phyloP scores from a whole-genome alignment of 495 filamentous ascomycete species.

The Xylaria grammica region DNA sequence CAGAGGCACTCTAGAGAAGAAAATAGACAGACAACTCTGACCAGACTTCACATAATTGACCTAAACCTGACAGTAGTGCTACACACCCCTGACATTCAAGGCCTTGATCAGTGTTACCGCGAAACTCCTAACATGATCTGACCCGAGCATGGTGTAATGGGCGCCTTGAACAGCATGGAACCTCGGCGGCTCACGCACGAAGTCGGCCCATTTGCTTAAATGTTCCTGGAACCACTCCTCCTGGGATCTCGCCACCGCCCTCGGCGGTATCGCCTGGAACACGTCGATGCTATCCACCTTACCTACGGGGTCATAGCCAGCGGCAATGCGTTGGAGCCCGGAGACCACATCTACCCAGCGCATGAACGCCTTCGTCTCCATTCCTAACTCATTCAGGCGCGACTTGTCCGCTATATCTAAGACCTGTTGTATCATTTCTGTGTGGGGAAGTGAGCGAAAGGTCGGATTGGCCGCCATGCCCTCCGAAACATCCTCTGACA shows the following conservation, averaged over 20 bases:
- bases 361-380: conserved; percentile 35
- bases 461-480: not conserved
- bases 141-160: conserved; percentile 51
- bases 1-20: no score
- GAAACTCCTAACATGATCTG: conserved; percentile 43
- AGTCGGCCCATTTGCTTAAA: conserved; percentile 52
- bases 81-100: conserved; percentile 35
- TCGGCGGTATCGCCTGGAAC: conserved; percentile 53
- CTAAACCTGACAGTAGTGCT: no score
- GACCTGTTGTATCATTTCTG: conserved; percentile 37
- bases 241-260: conserved; percentile 42
- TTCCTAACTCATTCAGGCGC: conserved; percentile 46
- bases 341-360: conserved; percentile 52
- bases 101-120: conserved; percentile 34
- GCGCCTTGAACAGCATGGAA: conserved; percentile 44
- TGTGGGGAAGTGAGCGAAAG: conserved; percentile 23
- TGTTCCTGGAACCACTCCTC: conserved; percentile 50
- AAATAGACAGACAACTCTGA: no score
- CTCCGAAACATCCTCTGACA: not conserved
- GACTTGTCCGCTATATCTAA: conserved; percentile 31
- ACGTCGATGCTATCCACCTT: conserved; percentile 52
- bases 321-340: conserved; percentile 49
- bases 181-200: conserved; percentile 31
- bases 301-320: conserved; percentile 58
- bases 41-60: no score